Conservation (phyloP, 805 yeast species). For the Saccharomyces eubayanus region DNA sequence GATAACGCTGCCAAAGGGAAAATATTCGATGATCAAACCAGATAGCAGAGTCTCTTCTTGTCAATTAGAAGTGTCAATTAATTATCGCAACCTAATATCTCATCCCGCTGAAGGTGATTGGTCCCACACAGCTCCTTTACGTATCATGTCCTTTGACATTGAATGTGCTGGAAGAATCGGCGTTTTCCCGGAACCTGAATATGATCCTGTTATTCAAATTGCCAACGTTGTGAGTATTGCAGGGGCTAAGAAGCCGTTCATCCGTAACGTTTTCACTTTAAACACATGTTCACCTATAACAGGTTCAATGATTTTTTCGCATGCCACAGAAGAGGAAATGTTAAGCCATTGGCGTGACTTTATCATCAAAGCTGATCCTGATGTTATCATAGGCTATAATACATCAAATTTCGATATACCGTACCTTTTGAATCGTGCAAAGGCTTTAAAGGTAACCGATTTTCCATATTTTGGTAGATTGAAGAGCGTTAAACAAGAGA, state of each 20-base stretch:
- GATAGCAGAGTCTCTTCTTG: conserved; percentile 54
- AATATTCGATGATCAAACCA: conserved; percentile 44
- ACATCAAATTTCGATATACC: conserved; percentile 94
- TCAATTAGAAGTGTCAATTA: conserved; percentile 73
- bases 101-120: conserved; percentile 91
- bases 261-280: conserved; percentile 90
- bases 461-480: conserved; percentile 89
- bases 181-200: conserved; percentile 87
- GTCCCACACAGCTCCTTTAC: conserved; percentile 85
- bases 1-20: conserved; percentile 78
- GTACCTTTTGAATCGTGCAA: conserved; percentile 80
- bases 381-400: conserved; percentile 93
- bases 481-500: conserved; percentile 57
- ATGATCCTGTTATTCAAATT: conserved; percentile 92
- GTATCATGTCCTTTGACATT: conserved; percentile 90
- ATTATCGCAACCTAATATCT: conserved; percentile 59
- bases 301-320: conserved; percentile 81
- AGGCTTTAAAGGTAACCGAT: conserved; percentile 48
- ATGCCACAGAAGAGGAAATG: conserved; percentile 73
- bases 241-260: conserved; percentile 75
- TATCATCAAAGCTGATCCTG: conserved; percentile 80
- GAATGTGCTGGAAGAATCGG: conserved; percentile 99
- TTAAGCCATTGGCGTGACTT: conserved; percentile 80
- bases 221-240: conserved; percentile 86
- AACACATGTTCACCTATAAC: conserved; percentile 87